phyloP scores from a whole-genome alignment of 2,329 filamentous ascomycete genomes.

The Monilinia polystroma region DNA sequence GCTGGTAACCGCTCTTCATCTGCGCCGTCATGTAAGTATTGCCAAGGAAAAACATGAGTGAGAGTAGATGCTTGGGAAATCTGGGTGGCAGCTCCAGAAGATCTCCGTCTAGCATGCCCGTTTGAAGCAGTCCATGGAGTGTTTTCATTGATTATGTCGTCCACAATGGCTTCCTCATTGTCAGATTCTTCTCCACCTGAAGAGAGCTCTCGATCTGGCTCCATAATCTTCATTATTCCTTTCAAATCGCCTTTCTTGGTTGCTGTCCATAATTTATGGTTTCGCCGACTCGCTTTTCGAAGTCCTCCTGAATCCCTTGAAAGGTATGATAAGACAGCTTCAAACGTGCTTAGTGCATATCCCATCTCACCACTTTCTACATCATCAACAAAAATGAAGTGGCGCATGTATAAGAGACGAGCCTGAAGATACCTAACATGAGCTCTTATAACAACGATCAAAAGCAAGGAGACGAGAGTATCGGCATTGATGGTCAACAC shows the following conservation, averaged over 20 bases:
- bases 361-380: slow-evolving; percentile 95
- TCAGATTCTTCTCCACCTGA: slow-evolving; percentile 33
- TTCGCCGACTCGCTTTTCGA: slow-evolving; percentile 79
- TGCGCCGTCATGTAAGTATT: slow-evolving; percentile 53
- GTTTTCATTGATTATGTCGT: slow-evolving; percentile 48
- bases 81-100: slow-evolving; percentile 29
- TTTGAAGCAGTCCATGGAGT: slow-evolving; percentile 36
- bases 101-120: slow-evolving; percentile 31
- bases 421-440: slow-evolving; percentile 86
- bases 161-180: slow-evolving; percentile 45
- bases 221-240: slow-evolving; percentile 75
- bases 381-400: slow-evolving; percentile 97
- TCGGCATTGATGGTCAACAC: slow-evolving; percentile 73
- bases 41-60: slow-evolving; percentile 89
- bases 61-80: slow-evolving; percentile 47
- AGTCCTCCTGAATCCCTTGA: slow-evolving; percentile 77
- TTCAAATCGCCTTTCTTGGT: slow-evolving; percentile 73
- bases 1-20: slow-evolving; percentile 42
- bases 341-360: slow-evolving; percentile 92
- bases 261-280: slow-evolving; percentile 85
- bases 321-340: slow-evolving; percentile 89
- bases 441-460: slow-evolving; percentile 90
- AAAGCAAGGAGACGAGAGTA: slow-evolving; percentile 83
- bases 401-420: slow-evolving; percentile 87
- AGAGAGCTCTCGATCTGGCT: slow-evolving; percentile 53